A percentile compares a stretch with the other conserved stretches of the same genome.
Evolutionary conservation across 2,329 filamentous ascomycete species (phyloP).

Genomic region (Teratosphaeria viscida): DNA sequence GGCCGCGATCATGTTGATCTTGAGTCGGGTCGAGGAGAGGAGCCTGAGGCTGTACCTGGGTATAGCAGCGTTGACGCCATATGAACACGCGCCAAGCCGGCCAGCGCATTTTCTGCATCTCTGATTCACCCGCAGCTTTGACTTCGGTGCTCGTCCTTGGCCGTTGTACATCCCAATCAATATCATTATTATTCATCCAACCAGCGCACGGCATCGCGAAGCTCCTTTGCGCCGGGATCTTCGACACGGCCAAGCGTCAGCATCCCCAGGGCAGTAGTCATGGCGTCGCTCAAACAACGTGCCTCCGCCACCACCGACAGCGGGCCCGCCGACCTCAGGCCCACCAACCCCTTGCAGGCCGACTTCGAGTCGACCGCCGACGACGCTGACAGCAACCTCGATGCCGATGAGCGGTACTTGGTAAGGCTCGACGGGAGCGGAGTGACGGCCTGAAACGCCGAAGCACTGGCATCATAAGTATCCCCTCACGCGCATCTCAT

Average conservation of each 20-base stretch:
- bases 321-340: conserved; percentile 7
- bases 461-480: conserved; percentile 5
- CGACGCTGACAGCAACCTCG: conserved; percentile 21
- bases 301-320: not conserved
- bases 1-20: too few species aligned
- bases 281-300: not conserved
- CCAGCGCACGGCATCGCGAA: not conserved
- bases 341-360: conserved; percentile 24
- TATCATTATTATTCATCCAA: not conserved
- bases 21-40: too few species aligned
- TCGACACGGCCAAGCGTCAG: not conserved
- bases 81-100: not conserved
- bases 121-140: not conserved
- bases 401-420: conserved; percentile 27
- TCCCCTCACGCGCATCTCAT: conserved; percentile 13
- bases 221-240: not conserved
- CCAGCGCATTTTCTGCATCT: not conserved
- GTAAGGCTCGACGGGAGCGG: conserved; percentile 21
- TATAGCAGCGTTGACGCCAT: not conserved
- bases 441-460: not conserved
- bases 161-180: not conserved
- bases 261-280: not conserved
- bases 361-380: conserved; percentile 17
- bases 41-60: too few species aligned
- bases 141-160: not conserved